phyloP scores from a whole-genome alignment of 345 rosid genomes.

The Populus davidiana region DNA sequence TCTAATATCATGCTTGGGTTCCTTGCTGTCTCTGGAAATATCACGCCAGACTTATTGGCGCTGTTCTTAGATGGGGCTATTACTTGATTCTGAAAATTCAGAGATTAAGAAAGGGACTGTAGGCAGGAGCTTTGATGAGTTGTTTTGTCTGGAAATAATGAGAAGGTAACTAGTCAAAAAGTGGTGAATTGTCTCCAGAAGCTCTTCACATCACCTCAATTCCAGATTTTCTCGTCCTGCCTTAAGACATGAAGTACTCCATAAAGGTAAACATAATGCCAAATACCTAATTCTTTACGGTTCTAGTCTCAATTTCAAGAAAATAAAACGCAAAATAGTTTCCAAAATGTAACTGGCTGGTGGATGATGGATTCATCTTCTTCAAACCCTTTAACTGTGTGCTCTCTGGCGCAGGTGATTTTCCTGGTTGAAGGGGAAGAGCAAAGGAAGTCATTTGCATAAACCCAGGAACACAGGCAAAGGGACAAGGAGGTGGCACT shows the following conservation, averaged over 20 bases:
- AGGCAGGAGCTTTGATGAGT: constrained; percentile 55
- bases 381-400: not conserved
- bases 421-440: constrained; percentile 59
- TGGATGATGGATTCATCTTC: not conserved
- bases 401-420: constrained; percentile 44
- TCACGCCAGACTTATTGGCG: constrained; percentile 9
- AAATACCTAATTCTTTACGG: not conserved
- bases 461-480: constrained; percentile 84
- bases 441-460: constrained; percentile 62
- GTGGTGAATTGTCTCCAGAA: constrained; percentile 41
- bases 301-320: not conserved
- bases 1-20: not conserved
- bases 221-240: constrained; percentile 75
- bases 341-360: not conserved
- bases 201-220: constrained; percentile 48
- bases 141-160: constrained; percentile 61
- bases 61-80: constrained; percentile 79
- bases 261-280: constrained; percentile 47
- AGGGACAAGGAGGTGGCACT: constrained; percentile 88
- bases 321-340: not conserved
- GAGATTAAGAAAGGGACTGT: constrained; percentile 64
- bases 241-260: constrained; percentile 82
- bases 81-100: constrained; percentile 88
- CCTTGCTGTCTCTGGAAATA: not conserved
- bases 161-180: constrained; percentile 44